A percentile compares a stretch with the other conserved stretches of the same genome.
Evolutionary conservation across 345 rosid genomes (phyloP).

Genomic region (Syzygium aqueum): DNA sequence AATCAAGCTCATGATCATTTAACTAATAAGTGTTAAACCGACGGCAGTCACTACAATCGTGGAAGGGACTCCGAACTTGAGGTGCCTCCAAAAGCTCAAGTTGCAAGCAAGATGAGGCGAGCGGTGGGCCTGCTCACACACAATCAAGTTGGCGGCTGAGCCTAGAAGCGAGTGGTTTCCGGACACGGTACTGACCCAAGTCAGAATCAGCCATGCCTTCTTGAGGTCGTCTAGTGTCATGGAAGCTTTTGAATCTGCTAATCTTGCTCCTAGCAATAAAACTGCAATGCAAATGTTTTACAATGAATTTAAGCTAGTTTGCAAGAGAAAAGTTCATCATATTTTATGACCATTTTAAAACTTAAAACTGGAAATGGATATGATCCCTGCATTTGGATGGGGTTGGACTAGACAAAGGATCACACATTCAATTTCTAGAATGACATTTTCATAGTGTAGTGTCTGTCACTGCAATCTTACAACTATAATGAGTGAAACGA

Average conservation of each 20-base stretch:
- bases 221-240: constrained; percentile 1
- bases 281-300: constrained; percentile 3
- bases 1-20: not conserved
- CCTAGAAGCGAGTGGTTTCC: constrained; percentile 21
- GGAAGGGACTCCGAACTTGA: constrained; percentile 19
- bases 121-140: constrained; percentile 23
- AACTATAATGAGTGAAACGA: not conserved
- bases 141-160: constrained; percentile 18
- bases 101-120: constrained; percentile 3
- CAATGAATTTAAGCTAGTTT: not conserved
- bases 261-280: constrained; percentile 17
- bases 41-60: constrained; percentile 12
- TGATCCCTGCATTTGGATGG: not conserved
- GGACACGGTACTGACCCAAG: constrained; percentile 22
- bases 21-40: constrained; percentile 15
- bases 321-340: not conserved
- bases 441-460: not conserved
- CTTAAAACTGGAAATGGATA: not conserved
- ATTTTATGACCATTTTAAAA: not conserved
- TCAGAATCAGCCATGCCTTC: constrained; percentile 20
- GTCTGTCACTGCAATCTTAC: not conserved
- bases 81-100: constrained; percentile 18
- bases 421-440: not conserved
- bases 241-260: constrained; percentile 15
- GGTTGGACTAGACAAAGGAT: not conserved